These are phyloP conservation scores for Fomes fomentarius DNA, from an alignment of 1,284 basidiomycete genomes.

Conservation along the genomic window DNA sequence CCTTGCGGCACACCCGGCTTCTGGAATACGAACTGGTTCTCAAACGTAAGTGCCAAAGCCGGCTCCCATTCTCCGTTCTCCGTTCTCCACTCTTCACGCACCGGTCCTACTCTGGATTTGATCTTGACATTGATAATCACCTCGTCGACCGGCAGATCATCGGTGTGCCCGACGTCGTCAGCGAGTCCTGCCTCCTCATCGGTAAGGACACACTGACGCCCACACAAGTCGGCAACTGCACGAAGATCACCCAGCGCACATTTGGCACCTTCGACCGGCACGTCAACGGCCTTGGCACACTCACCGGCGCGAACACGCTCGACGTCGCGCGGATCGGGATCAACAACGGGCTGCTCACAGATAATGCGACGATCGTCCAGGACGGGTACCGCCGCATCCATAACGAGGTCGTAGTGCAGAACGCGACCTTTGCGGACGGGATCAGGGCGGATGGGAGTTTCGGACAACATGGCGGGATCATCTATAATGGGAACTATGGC, in stretches of 20 bases:
- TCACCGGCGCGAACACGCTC: conserved; percentile 66
- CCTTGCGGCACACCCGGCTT: conserved; percentile 60
- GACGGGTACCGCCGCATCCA: conserved; percentile 56
- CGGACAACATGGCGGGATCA: conserved; percentile 59
- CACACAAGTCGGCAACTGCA: conserved; percentile 50
- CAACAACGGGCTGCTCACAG: conserved; percentile 49
- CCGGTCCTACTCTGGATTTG: no score
- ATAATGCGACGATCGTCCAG: conserved; percentile 45
- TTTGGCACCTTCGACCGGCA: conserved; percentile 52
- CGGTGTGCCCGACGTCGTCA: conserved; percentile 57
- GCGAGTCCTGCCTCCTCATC: conserved; percentile 60
- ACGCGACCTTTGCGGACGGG: conserved; percentile 52
- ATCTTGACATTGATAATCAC: no score
- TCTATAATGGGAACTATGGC: conserved; percentile 71
- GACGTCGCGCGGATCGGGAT: conserved; percentile 62
- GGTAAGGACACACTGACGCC: conserved; percentile 44
- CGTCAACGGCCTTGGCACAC: conserved; percentile 47
- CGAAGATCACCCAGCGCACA: conserved; percentile 52
- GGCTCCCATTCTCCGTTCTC: neutral
- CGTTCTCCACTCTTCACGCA: neutral
- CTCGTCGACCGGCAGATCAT: no score
- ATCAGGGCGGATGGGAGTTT: conserved; percentile 61
- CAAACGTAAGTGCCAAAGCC: conserved; percentile 33
- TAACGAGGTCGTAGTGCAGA: conserved; percentile 50
- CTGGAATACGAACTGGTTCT: conserved; percentile 77